Conservation (phyloP, 805 yeast genomes). For the Aciculoconidium aculeatum region DNA sequence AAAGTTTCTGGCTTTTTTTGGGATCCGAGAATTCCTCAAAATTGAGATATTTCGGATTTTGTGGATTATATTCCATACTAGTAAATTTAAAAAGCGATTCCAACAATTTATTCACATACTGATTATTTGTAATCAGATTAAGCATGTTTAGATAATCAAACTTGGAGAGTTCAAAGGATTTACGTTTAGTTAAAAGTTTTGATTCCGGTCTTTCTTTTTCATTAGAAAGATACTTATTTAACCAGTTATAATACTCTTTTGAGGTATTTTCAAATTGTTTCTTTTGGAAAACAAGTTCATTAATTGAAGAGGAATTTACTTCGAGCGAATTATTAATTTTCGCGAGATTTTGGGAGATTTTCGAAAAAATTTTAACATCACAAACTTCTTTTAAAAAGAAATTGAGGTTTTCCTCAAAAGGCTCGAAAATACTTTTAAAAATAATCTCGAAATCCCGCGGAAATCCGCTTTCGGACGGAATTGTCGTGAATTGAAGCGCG, state of each 20-base stretch:
- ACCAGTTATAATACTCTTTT: slow-evolving; percentile 39
- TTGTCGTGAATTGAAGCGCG: slow-evolving; percentile 19
- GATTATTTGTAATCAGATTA: slow-evolving; percentile 31
- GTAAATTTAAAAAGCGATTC: slow-evolving; percentile 34
- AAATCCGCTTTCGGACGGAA: slow-evolving; percentile 19
- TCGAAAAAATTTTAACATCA: slow-evolving; percentile 21
- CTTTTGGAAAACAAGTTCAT: slow-evolving; percentile 20
- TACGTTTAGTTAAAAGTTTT: slow-evolving; percentile 29
- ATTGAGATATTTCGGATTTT: slow-evolving; percentile 11
- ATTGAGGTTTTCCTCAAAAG: slow-evolving; percentile 26
- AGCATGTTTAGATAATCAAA: slow-evolving; percentile 42
- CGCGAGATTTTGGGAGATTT: slow-evolving; percentile 15
- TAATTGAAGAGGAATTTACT: slow-evolving; percentile 5
- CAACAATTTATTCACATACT: slow-evolving; percentile 31
- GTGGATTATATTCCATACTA: slow-evolving; percentile 12
- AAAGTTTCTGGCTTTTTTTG: slow-evolving; percentile 12
- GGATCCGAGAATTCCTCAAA: slow-evolving; percentile 11
- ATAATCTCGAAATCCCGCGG: slow-evolving; percentile 19
- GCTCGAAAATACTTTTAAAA: slow-evolving; percentile 23
- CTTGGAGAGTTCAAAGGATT: slow-evolving; percentile 38
- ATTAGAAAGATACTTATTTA: slow-evolving; percentile 37
- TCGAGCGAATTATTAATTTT: slow-evolving; percentile 1
- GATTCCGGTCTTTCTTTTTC: slow-evolving; percentile 40
- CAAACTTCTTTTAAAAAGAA: slow-evolving; percentile 25
- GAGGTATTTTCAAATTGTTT: slow-evolving; percentile 35